Conservation (phyloP, 2,329 filamentous ascomycete genomes). For the Penicillium olsonii region DNA sequence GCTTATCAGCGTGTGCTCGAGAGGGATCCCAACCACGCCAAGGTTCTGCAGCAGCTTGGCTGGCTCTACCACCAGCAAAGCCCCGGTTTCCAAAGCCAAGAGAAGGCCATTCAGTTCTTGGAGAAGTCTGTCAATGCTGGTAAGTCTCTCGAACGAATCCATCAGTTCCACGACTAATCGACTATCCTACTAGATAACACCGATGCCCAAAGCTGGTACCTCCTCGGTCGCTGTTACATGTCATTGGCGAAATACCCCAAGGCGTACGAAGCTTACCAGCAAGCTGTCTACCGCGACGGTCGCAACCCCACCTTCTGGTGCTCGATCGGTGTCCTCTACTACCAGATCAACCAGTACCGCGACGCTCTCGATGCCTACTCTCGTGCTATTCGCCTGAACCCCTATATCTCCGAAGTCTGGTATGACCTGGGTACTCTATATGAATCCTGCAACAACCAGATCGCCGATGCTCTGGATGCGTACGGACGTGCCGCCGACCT, state of each 20-base stretch:
- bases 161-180: background rate
- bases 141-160: constrained; percentile 47
- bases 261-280: constrained; percentile 97
- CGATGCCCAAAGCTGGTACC: constrained; percentile 98
- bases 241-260: constrained; percentile 98
- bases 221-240: constrained; percentile 98
- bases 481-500: constrained; percentile 94
- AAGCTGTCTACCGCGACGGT: constrained; percentile 96
- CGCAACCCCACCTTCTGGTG: constrained; percentile 99
- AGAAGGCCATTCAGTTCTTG: constrained; percentile 93
- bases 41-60: constrained; percentile 94
- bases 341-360: constrained; percentile 99
- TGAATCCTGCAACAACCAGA: constrained; percentile 98
- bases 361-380: constrained; percentile 98
- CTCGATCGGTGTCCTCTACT: constrained; percentile 97
- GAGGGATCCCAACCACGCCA: constrained; percentile 92
- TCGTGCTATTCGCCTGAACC: constrained; percentile 91
- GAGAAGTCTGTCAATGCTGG: constrained; percentile 94
- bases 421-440: constrained; percentile 98
- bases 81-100: constrained; percentile 85
- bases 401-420: constrained; percentile 99
- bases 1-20: constrained; percentile 93
- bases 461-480: constrained; percentile 90
- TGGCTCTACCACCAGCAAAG: constrained; percentile 98
- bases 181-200: constrained; percentile 67